Percentiles rank a stretch among this genome's conserved stretches.
Evolutionary conservation across 1,139 yeast genomes (phyloP).

Genomic region (Lodderomyces theae): DNA sequence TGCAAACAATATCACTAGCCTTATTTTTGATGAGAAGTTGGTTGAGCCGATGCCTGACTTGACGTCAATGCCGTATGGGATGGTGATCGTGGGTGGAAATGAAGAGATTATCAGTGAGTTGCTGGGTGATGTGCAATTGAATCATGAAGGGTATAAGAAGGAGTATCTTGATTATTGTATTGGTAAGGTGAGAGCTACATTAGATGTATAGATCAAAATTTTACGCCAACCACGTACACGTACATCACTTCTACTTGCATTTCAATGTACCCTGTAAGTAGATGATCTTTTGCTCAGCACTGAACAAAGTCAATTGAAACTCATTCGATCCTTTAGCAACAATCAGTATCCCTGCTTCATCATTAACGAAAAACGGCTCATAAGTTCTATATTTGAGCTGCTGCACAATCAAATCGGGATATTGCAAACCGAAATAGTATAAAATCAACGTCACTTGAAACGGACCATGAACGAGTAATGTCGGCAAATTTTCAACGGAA

Average conservation of each 20-base stretch:
- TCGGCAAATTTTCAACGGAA: slow-evolving; percentile 56
- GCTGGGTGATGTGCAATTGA: slow-evolving; percentile 34
- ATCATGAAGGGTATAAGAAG: slow-evolving; percentile 35
- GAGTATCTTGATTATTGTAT: slow-evolving; percentile 40
- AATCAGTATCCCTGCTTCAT: slow-evolving; percentile 11
- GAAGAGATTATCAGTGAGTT: slow-evolving; percentile 41
- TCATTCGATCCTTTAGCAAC: neutral
- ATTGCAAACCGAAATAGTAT: slow-evolving; percentile 40
- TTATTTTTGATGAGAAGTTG: slow-evolving; percentile 26
- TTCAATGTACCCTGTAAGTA: slow-evolving; percentile 14
- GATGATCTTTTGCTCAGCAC: slow-evolving; percentile 8
- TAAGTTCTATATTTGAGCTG: slow-evolving; percentile 48
- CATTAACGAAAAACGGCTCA: slow-evolving; percentile 32
- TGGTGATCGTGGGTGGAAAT: slow-evolving; percentile 45
- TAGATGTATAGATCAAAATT: slow-evolving; percentile 12
- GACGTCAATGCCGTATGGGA: slow-evolving; percentile 35
- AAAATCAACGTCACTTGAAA: slow-evolving; percentile 59
- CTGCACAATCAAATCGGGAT: slow-evolving; percentile 19
- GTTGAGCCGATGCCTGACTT: slow-evolving; percentile 39
- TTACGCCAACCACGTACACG: no score
- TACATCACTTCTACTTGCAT: neutral
- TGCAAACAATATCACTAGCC: slow-evolving; percentile 37
- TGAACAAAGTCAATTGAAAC: slow-evolving; percentile 10
- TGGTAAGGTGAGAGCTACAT: slow-evolving; percentile 23
- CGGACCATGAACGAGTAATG: slow-evolving; percentile 79